Conservation (phyloP, 768 basidiomycete species). For the Psilocybe cubensis region DNA sequence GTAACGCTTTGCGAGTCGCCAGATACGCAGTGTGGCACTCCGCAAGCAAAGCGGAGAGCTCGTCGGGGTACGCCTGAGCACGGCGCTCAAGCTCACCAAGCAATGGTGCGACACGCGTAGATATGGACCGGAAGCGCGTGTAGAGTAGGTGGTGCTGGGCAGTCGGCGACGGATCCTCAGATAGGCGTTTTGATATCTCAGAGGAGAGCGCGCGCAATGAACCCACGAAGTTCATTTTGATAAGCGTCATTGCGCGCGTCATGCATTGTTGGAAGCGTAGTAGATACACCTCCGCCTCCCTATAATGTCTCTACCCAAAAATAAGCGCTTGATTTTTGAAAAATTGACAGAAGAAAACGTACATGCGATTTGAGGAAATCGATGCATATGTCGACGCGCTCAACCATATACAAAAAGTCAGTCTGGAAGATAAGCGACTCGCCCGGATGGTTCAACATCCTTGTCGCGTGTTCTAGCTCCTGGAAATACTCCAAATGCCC, state of each 20-base stretch:
- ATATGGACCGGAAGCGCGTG: slow-evolving; percentile 80
- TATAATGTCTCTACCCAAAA: slow-evolving; percentile 74
- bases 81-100: slow-evolving; percentile 86
- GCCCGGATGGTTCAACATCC: slow-evolving; percentile 93
- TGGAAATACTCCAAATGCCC: slow-evolving; percentile 89
- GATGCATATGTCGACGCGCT: slow-evolving; percentile 92
- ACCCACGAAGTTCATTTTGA: slow-evolving; percentile 95
- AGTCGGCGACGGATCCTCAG: slow-evolving; percentile 81
- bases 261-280: slow-evolving; percentile 98
- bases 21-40: slow-evolving; percentile 93
- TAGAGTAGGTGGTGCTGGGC: slow-evolving; percentile 88
- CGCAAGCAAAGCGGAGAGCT: slow-evolving; percentile 73
- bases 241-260: slow-evolving; percentile 96
- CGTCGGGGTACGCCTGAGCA: slow-evolving; percentile 77
- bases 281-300: slow-evolving; percentile 93
- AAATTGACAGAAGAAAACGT: slow-evolving; percentile 31
- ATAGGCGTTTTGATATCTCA: slow-evolving; percentile 76
- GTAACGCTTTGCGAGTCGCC: slow-evolving; percentile 66
- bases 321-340: not conserved
- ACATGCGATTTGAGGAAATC: slow-evolving; percentile 89
- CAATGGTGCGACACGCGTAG: slow-evolving; percentile 74
- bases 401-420: slow-evolving; percentile 96
- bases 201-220: slow-evolving; percentile 77
- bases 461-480: slow-evolving; percentile 90
- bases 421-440: slow-evolving; percentile 88